phyloP scores from a whole-genome alignment of 116 monocot species.

The Zostera marina region DNA sequence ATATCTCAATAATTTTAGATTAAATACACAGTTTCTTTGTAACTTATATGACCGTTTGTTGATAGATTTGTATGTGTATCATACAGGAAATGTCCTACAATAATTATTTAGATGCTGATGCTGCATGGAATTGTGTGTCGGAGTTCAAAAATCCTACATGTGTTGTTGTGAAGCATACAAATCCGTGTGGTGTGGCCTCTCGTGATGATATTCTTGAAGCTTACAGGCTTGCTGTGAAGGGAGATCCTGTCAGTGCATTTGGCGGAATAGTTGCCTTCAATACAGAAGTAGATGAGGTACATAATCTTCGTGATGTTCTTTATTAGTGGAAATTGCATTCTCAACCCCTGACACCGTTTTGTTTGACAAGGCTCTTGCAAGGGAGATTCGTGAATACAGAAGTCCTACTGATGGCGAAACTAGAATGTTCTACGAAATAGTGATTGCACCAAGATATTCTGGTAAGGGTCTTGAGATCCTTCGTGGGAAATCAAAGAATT shows the following conservation, averaged over 20 bases:
- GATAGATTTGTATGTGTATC: not conserved
- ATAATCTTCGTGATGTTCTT: not conserved
- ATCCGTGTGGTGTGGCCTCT: constrained; percentile 95
- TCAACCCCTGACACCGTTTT: not conserved
- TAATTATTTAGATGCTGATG: constrained; percentile 98
- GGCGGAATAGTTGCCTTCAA: constrained; percentile 99
- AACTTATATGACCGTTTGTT: too few species aligned
- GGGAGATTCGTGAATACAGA: constrained; percentile 93
- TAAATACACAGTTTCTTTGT: too few species aligned
- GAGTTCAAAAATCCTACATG: constrained; percentile 83
- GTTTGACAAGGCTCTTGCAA: constrained; percentile 69
- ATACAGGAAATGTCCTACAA: constrained; percentile 98
- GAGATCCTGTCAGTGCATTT: constrained; percentile 93
- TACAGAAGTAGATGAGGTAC: constrained; percentile 76
- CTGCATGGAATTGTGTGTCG: constrained; percentile 99
- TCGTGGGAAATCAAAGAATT: constrained; percentile 81
- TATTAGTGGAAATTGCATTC: not conserved
- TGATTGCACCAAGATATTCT: constrained; percentile 83
- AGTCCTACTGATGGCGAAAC: constrained; percentile 85
- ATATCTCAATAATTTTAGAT: too few species aligned
- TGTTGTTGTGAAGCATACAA: constrained; percentile 97
- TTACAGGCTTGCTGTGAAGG: constrained; percentile 91
- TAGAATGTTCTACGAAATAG: constrained; percentile 98
- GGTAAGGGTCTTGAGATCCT: constrained; percentile 86
- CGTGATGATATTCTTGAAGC: constrained; percentile 79